A percentile compares a stretch with the other conserved stretches of the same genome.
phyloP scores from a whole-genome alignment of 2,329 filamentous ascomycete species.

The Cercospora sp. region DNA sequence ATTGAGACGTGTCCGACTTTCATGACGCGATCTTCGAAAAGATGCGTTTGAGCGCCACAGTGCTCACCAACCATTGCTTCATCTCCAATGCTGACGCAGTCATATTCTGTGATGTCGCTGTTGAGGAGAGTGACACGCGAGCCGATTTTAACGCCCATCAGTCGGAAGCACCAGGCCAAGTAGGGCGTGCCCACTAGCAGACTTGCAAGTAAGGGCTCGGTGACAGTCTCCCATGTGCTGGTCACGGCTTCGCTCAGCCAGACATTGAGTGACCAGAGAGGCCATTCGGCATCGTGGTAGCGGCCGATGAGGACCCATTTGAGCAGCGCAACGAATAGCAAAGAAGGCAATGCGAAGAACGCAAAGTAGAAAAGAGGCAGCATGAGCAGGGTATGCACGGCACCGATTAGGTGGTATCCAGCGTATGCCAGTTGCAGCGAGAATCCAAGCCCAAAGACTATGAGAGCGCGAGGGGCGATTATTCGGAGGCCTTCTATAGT shows the following conservation, averaged over 20 bases:
- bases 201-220: slow-evolving; percentile 23
- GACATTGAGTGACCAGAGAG: slow-evolving; percentile 32
- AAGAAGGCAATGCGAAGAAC: slow-evolving; percentile 29
- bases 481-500: slow-evolving; percentile 31
- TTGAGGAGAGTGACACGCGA: slow-evolving; percentile 25
- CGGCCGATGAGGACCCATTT: slow-evolving; percentile 32
- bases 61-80: slow-evolving; percentile 28
- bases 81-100: slow-evolving; percentile 31
- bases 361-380: slow-evolving; percentile 33
- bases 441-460: slow-evolving; percentile 33
- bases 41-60: slow-evolving; percentile 30
- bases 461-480: slow-evolving; percentile 31
- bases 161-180: slow-evolving; percentile 30
- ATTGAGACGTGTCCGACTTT: slow-evolving; percentile 29
- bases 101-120: slow-evolving; percentile 30
- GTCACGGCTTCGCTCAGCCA: slow-evolving; percentile 32
- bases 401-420: slow-evolving; percentile 29
- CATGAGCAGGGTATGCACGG: slow-evolving; percentile 31
- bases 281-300: slow-evolving; percentile 32
- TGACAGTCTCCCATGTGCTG: slow-evolving; percentile 29
- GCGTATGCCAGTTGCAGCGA: slow-evolving; percentile 26
- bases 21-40: slow-evolving; percentile 35
- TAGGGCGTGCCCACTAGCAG: slow-evolving; percentile 30
- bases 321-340: slow-evolving; percentile 25
- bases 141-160: slow-evolving; percentile 31